A percentile compares a stretch with the other conserved stretches of the same genome.
phyloP scores from a whole-genome alignment of 441 rosid genomes.

The Populus tomentosa region DNA sequence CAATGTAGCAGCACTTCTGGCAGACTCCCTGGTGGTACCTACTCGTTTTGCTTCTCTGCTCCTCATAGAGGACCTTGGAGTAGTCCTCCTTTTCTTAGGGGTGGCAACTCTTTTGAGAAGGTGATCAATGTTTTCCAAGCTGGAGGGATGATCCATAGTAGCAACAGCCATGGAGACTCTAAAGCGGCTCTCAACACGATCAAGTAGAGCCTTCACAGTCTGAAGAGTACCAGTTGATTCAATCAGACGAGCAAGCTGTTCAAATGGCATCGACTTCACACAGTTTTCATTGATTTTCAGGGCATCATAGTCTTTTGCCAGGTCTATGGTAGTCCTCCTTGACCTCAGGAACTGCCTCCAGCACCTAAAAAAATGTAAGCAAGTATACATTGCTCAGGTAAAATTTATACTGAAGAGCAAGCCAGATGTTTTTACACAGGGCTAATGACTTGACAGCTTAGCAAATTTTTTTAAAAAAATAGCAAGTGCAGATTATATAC shows the following conservation, averaged over 20 bases:
- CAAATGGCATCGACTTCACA: slow-evolving; percentile 68
- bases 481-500: slow-evolving; percentile 6
- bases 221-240: slow-evolving; percentile 60
- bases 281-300: slow-evolving; percentile 52
- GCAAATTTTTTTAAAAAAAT: not conserved
- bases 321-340: slow-evolving; percentile 65
- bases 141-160: slow-evolving; percentile 25
- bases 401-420: not conserved
- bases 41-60: slow-evolving; percentile 26
- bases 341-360: slow-evolving; percentile 72
- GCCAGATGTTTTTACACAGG: not conserved
- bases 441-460: not conserved
- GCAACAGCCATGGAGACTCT: slow-evolving; percentile 20
- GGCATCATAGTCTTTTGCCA: slow-evolving; percentile 59
- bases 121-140: slow-evolving; percentile 72
- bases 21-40: slow-evolving; percentile 3
- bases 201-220: slow-evolving; percentile 61
- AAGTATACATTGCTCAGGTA: not conserved
- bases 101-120: slow-evolving; percentile 80
- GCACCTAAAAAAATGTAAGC: slow-evolving; percentile 40
- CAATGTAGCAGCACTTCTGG: slow-evolving; percentile 30
- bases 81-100: slow-evolving; percentile 49
- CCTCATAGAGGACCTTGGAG: slow-evolving; percentile 37
- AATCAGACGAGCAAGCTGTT: slow-evolving; percentile 71
- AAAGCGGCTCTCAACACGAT: slow-evolving; percentile 73